Conservation (phyloP, 1,284 basidiomycete genomes). For the Malassezia brasiliensis region DNA sequence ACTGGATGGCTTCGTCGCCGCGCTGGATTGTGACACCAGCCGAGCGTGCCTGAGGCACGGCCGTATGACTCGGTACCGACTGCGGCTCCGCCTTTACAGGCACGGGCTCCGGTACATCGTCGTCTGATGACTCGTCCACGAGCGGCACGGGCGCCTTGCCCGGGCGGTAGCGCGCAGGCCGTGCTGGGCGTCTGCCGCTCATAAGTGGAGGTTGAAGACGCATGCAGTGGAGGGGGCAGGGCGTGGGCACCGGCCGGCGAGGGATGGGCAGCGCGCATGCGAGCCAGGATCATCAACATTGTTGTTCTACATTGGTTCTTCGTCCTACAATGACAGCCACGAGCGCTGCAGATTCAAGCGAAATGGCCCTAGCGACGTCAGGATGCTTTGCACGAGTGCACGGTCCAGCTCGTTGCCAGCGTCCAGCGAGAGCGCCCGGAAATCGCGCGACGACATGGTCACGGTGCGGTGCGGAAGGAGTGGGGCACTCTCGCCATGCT, state of each 20-base stretch:
- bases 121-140: conserved; percentile 12
- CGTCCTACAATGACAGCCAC: not conserved
- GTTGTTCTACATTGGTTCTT: not conserved
- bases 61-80: conserved; percentile 8
- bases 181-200: conserved; percentile 3
- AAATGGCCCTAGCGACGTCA: not conserved
- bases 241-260: too few species aligned
- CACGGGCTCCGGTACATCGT: conserved; percentile 6
- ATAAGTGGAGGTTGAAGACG: not conserved
- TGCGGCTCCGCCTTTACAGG: not conserved
- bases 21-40: conserved; percentile 10
- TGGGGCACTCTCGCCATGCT: not conserved
- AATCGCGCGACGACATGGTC: not conserved
- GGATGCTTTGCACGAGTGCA: not conserved
- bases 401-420: not conserved
- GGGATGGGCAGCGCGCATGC: too few species aligned
- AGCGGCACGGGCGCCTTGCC: conserved; percentile 33
- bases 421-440: conserved; percentile 2
- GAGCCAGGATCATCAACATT: too few species aligned
- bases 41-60: conserved; percentile 18
- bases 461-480: not conserved
- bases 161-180: conserved; percentile 42
- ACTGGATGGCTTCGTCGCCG: conserved; percentile 2
- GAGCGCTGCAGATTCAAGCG: not conserved
- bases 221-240: not conserved